phyloP scores from a whole-genome alignment of 306 rosid species.

The Calophaca sinica region DNA sequence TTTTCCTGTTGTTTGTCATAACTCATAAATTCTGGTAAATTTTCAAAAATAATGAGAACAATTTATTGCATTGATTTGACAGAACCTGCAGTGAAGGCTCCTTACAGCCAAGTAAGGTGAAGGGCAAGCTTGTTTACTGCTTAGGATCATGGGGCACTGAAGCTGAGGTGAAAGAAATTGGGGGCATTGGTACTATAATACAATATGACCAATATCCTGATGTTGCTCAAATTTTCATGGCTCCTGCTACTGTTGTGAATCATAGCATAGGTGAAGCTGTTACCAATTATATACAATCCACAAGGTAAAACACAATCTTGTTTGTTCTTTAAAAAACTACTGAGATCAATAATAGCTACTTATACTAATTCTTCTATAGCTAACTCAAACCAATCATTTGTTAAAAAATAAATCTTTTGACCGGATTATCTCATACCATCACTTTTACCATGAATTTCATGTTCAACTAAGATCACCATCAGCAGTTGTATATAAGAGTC shows the following conservation, averaged over 20 bases:
- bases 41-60: constrained; percentile 7
- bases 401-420: constrained; percentile 22
- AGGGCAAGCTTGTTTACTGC: constrained; percentile 76
- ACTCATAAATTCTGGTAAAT: background rate
- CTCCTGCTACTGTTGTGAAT: constrained; percentile 76
- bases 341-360: background rate
- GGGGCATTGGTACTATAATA: constrained; percentile 70
- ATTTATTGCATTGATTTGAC: constrained; percentile 26
- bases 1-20: background rate
- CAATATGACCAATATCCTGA: constrained; percentile 63
- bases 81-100: constrained; percentile 52
- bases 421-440: constrained; percentile 26
- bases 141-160: constrained; percentile 66
- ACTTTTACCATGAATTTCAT: constrained; percentile 41
- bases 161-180: constrained; percentile 62
- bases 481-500: constrained; percentile 69
- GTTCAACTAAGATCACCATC: constrained; percentile 66
- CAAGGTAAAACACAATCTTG: constrained; percentile 56
- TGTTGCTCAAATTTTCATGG: constrained; percentile 76
- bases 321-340: background rate
- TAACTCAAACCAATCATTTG: constrained; percentile 17
- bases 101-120: constrained; percentile 64
- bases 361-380: constrained; percentile 11
- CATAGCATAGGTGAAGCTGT: constrained; percentile 53
- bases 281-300: constrained; percentile 59